A percentile compares a stretch with the other conserved stretches of the same genome.
Evolutionary conservation across 768 basidiomycete species (phyloP).

Genomic region (Terana coerulea): DNA sequence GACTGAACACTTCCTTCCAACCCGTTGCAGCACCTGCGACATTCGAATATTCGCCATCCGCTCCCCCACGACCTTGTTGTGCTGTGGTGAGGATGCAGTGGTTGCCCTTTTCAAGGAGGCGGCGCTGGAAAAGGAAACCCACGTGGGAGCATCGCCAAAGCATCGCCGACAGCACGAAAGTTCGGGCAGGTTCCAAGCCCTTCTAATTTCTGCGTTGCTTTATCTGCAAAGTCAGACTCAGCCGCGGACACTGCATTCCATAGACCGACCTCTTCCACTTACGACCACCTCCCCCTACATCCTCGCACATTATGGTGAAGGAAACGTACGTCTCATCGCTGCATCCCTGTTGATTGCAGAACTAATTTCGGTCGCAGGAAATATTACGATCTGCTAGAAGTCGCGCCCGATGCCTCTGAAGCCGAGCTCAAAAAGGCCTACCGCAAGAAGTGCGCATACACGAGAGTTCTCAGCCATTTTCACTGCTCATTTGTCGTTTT

Average conservation of each 20-base stretch:
- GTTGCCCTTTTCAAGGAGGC: not conserved
- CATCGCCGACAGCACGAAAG: constrained; percentile 11
- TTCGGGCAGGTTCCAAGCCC: constrained; percentile 32
- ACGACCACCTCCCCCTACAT: constrained; percentile 9
- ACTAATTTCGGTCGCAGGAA: constrained; percentile 45
- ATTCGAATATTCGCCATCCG: too few species aligned
- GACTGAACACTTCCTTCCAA: too few species aligned
- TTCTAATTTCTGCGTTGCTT: constrained; percentile 32
- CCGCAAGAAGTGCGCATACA: constrained; percentile 70
- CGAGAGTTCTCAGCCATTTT: not conserved
- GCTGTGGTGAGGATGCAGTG: too few species aligned
- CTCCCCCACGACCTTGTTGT: too few species aligned
- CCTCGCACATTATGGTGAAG: constrained; percentile 50
- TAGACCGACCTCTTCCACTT: constrained; percentile 11
- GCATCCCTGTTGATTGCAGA: constrained; percentile 6
- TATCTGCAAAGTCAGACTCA: constrained; percentile 21
- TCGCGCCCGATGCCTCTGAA: constrained; percentile 73
- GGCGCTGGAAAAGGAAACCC: constrained; percentile 6
- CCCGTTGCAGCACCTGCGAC: too few species aligned
- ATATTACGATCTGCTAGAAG: constrained; percentile 92
- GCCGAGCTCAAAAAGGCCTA: constrained; percentile 92
- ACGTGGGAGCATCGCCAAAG: constrained; percentile 7
- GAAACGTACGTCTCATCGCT: constrained; percentile 49
- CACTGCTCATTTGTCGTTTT: constrained; percentile 1
- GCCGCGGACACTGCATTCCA: constrained; percentile 7